These are phyloP conservation scores for Acer campestre DNA, from an alignment of 345 rosid species.

Conservation along the genomic window DNA sequence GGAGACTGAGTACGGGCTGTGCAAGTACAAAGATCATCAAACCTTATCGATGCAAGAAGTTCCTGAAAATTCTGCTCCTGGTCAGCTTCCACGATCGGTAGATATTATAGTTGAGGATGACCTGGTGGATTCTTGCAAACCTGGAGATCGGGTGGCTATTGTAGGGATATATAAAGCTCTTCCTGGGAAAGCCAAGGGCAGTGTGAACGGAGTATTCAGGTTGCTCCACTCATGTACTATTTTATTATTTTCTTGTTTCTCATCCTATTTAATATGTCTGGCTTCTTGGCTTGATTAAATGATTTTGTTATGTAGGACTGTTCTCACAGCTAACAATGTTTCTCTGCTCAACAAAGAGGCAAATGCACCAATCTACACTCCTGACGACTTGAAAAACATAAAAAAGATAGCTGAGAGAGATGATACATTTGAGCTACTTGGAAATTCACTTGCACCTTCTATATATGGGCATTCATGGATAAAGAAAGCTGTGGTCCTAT, in stretches of 20 bases:
- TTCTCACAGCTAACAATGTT: conserved; percentile 87
- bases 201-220: conserved; percentile 99
- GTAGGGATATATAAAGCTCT: conserved; percentile 94
- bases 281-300: conserved; percentile 20
- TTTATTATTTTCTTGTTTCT: conserved; percentile 1
- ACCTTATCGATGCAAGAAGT: conserved; percentile 97
- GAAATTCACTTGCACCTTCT: conserved; percentile 92
- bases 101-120: conserved; percentile 97
- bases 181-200: conserved; percentile 93
- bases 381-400: conserved; percentile 77
- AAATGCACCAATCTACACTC: conserved; percentile 85
- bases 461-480: conserved; percentile 97
- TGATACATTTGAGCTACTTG: conserved; percentile 86
- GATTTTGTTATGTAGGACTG: conserved; percentile 60
- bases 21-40: conserved; percentile 97
- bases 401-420: conserved; percentile 88
- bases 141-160: conserved; percentile 95
- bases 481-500: conserved; percentile 87
- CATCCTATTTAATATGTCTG: neutral
- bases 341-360: conserved; percentile 95
- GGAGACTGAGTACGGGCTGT: conserved; percentile 95
- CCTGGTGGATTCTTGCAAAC: conserved; percentile 95
- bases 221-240: conserved; percentile 21
- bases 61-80: conserved; percentile 99
- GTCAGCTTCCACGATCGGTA: conserved; percentile 97